Evolutionary conservation across 768 basidiomycete species (phyloP).

Genomic region (Cantharellus anzutake): DNA sequence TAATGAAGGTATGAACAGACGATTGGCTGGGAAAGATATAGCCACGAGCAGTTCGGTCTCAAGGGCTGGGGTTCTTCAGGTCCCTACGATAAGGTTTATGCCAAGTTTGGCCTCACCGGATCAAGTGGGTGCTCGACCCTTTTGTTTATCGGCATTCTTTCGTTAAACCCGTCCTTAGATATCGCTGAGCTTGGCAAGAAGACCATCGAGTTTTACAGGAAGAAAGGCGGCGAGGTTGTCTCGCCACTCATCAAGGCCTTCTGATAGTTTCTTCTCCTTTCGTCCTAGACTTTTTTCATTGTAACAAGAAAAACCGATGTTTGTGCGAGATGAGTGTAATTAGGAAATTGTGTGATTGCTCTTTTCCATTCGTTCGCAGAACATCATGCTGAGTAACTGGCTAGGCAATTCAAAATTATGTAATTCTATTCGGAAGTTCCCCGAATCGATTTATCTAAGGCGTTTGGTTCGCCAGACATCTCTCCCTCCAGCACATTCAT

Average conservation of each 20-base stretch:
- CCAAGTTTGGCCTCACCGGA: slow-evolving; percentile 74
- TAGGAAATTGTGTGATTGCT: too few relatives aligned
- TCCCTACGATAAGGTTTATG: slow-evolving; percentile 79
- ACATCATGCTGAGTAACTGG: too few relatives aligned
- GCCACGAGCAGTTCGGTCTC: slow-evolving; percentile 44
- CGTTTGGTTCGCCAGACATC: too few relatives aligned
- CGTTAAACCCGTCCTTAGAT: slow-evolving; percentile 21
- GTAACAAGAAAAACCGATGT: not conserved
- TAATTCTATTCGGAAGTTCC: too few relatives aligned
- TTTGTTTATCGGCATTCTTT: not conserved
- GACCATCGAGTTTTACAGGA: slow-evolving; percentile 73
- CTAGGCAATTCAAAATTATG: too few relatives aligned
- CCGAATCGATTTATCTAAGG: too few relatives aligned
- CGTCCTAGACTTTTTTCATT: not conserved
- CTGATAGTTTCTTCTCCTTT: not conserved
- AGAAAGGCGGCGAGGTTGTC: slow-evolving; percentile 45
- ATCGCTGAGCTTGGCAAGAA: slow-evolving; percentile 72
- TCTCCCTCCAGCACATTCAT: too few relatives aligned
- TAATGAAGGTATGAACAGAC: not conserved
- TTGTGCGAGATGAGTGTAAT: too few relatives aligned
- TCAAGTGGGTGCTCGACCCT: slow-evolving; percentile 28
- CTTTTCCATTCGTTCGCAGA: too few relatives aligned
- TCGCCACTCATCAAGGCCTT: slow-evolving; percentile 67
- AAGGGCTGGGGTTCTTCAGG: slow-evolving; percentile 73
- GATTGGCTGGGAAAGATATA: not conserved